Base-by-base conservation (phyloP, 1,139 yeast species). In the Debaryomycetaceae sp. region DNA sequence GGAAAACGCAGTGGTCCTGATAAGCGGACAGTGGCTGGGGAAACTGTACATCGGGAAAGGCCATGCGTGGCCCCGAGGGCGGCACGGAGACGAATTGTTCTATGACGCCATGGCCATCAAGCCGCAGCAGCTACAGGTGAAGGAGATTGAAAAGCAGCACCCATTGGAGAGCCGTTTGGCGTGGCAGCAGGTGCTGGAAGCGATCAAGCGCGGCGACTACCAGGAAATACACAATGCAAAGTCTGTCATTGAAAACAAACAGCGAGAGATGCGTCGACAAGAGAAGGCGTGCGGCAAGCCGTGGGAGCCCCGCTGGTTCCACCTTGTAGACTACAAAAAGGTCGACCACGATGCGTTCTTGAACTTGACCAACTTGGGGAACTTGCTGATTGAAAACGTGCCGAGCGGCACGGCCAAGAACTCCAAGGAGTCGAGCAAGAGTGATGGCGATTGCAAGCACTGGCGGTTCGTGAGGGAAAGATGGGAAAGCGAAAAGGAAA, bases 11-110 rank as follows among this genome's bases (percentile, higher is more conserved):
- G 53, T 86, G 37, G 81, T 73, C 49, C 78, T 94, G 12, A 75
- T 90, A 35, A 50, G 66, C 28, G 98, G 98, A 26, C 96, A 86
- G 58, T 90, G 98, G 98, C 77, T 92, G 13, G 92, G 79, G 22
- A 61, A 64, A 41, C 78, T 93, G 15, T 61, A 55, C 40, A 62
- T 67, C 25, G 47, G 47, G 21, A 62, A 59, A 40, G 77, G 77
- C 23, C 35, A 57, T 7, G 38, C 45, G 21, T 40, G 62, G 4
- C 67, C 67, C n/a, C 34, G 45, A 13, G 39, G 49, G 24, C 53
- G 61, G 33, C 18, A 15, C 26, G 55, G 58, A 23, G 68, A 65
- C 38, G 63, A 60, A 26, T 52, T 67, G 29, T 87, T 90, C 50
- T 77, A 81, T 49, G 90, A 85, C 51, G 85, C 94, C 14, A 54